Percentiles rank a stretch among this genome's conserved stretches.
Evolutionary conservation across 176 grass and related monocot species (phyloP).

Genomic region (Aechmea fasciata): DNA sequence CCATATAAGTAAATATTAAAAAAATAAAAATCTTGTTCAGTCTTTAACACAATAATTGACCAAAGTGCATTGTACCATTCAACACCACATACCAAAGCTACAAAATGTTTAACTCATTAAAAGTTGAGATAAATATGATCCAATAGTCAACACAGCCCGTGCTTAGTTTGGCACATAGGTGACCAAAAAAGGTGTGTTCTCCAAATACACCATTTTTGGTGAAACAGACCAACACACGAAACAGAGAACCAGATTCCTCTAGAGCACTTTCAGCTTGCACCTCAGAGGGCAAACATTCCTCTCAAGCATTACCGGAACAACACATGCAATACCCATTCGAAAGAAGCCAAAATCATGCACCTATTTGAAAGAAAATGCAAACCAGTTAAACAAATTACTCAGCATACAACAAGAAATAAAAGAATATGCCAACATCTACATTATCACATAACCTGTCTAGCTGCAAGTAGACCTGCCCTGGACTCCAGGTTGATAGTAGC

Average conservation of each 20-base stretch:
- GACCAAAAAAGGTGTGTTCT: too few species aligned
- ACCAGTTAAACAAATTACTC: neutral
- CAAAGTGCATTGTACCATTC: neutral
- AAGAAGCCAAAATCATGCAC: constrained; percentile 99
- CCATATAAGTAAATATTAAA: neutral
- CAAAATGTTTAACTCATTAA: neutral
- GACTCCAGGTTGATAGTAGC: constrained; percentile 72
- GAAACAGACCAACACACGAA: too few species aligned
- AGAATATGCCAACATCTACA: too few species aligned
- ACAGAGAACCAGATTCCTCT: too few species aligned
- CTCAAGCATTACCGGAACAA: neutral
- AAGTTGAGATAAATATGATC: neutral
- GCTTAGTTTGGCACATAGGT: too few species aligned
- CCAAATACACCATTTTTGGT: too few species aligned
- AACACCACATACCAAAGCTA: neutral
- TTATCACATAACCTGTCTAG: constrained; percentile 81
- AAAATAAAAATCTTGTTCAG: neutral
- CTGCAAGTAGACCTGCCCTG: constrained; percentile 64
- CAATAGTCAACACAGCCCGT: too few species aligned
- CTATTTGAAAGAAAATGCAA: constrained; percentile 27
- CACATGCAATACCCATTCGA: constrained; percentile 6
- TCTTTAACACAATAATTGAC: neutral
- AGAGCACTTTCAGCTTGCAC: too few species aligned
- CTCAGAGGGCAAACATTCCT: neutral
- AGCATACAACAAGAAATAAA: too few species aligned